phyloP scores from a whole-genome alignment of 1,284 basidiomycete genomes.

The Cutaneotrichosporon sp. region DNA sequence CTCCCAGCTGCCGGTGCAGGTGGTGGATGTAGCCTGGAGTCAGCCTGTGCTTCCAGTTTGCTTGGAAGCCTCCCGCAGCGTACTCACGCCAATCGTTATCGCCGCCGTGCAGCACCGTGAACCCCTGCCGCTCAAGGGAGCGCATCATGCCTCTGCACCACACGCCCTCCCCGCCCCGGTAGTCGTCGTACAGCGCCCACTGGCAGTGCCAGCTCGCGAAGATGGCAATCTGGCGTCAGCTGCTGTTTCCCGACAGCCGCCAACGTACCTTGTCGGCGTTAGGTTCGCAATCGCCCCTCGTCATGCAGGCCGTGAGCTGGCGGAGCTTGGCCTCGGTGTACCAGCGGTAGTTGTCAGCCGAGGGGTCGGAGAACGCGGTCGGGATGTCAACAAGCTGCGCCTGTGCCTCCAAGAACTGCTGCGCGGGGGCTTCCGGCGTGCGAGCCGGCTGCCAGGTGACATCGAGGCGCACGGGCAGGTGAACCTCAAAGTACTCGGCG shows the following conservation, averaged over 20 bases:
- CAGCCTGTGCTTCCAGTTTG: too few relatives aligned
- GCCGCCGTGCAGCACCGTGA: constrained; percentile 28
- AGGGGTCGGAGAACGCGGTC: neutral
- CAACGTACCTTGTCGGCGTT: constrained; percentile 22
- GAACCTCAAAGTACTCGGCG: neutral
- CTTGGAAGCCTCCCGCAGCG: neutral
- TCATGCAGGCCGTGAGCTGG: constrained; percentile 17
- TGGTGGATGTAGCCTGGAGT: constrained; percentile 28
- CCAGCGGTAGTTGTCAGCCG: constrained; percentile 19
- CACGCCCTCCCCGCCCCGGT: constrained; percentile 21
- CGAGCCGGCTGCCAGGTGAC: neutral
- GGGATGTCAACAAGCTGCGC: neutral
- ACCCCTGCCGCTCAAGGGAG: constrained; percentile 28
- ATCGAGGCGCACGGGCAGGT: neutral
- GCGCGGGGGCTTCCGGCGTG: too few relatives aligned
- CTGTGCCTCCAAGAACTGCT: neutral
- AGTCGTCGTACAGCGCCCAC: constrained; percentile 14
- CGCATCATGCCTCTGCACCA: constrained; percentile 18
- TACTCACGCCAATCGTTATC: constrained; percentile 31
- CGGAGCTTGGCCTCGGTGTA: constrained; percentile 23
- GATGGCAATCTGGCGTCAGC: constrained; percentile 14
- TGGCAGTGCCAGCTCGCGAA: constrained; percentile 19
- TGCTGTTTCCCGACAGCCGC: too few relatives aligned
- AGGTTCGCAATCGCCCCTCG: constrained; percentile 12
- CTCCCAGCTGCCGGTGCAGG: constrained; percentile 30